Evolutionary conservation across 2,329 filamentous ascomycete genomes (phyloP).

Genomic region (Penicillium sp.): DNA sequence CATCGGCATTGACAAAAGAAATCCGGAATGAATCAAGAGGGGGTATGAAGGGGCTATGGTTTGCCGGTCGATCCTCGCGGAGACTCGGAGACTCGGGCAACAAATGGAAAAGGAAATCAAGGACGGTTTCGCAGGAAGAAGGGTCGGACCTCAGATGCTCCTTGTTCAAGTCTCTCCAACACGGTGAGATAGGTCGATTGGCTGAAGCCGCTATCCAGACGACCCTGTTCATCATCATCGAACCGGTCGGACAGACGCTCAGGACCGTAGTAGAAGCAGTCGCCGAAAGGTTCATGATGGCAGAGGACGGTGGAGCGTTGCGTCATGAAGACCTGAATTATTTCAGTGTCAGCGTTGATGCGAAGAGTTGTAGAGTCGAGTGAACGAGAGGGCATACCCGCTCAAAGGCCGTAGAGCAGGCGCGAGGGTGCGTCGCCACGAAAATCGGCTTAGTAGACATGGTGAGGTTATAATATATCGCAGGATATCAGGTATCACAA

Average conservation of each 20-base stretch:
- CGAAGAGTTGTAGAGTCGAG: too few species aligned
- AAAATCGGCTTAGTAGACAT: conserved; percentile 87
- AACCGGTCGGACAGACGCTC: conserved; percentile 83
- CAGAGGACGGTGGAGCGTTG: conserved; percentile 78
- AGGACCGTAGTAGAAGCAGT: conserved; percentile 94
- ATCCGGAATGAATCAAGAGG: too few species aligned
- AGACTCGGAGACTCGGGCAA: conserved; percentile 3
- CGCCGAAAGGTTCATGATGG: conserved; percentile 94
- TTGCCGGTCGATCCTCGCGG: not conserved
- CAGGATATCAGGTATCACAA: not conserved
- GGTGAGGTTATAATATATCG: too few species aligned
- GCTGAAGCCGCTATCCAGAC: conserved; percentile 49
- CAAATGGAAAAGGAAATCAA: conserved; percentile 18
- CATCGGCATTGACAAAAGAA: conserved; percentile 14
- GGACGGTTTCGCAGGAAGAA: conserved; percentile 30
- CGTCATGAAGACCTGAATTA: conserved; percentile 90
- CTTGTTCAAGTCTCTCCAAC: conserved; percentile 73
- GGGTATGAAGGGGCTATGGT: conserved; percentile 10
- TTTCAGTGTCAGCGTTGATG: conserved; percentile 5
- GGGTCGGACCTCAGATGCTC: conserved; percentile 71
- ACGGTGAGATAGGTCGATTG: conserved; percentile 62
- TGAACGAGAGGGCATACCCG: too few species aligned
- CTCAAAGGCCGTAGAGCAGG: conserved; percentile 97
- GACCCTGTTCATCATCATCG: conserved; percentile 65
- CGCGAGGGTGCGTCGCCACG: conserved; percentile 88